Conservation (phyloP, 1,284 basidiomycete species). For the Boletus sp. region DNA sequence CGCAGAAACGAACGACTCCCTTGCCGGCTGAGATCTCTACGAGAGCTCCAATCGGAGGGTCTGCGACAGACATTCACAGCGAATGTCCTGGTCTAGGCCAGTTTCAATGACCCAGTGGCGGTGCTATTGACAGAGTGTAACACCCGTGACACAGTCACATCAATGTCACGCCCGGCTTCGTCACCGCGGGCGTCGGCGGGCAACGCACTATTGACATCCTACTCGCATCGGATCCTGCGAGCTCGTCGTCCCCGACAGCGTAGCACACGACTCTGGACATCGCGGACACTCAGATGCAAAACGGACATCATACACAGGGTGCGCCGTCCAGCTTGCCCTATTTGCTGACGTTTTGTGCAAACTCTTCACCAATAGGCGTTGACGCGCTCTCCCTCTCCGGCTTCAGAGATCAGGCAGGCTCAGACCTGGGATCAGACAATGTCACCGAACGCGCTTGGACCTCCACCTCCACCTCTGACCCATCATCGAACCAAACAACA, state of each 20-base stretch:
- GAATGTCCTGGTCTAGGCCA: conserved; percentile 3
- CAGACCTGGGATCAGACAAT: conserved; percentile 41
- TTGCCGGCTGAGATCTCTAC: conserved; percentile 77
- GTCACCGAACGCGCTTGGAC: conserved; percentile 43
- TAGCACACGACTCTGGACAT: not conserved
- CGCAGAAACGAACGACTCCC: conserved; percentile 85
- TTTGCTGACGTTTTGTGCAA: conserved; percentile 3
- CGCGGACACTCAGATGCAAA: conserved; percentile 24
- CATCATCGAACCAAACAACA: conserved; percentile 37
- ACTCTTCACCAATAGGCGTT: conserved; percentile 16
- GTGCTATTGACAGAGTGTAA: conserved; percentile 9
- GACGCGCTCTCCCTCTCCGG: conserved; percentile 18
- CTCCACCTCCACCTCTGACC: conserved; percentile 42
- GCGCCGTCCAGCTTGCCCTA: conserved; percentile 1
- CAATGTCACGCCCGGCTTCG: conserved; percentile 9
- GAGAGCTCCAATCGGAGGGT: conserved; percentile 54
- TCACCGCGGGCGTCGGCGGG: conserved; percentile 12
- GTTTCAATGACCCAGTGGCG: no score
- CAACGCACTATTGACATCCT: not conserved
- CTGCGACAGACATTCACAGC: conserved; percentile 24
- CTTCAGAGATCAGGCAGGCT: conserved; percentile 30
- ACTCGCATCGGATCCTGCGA: not conserved
- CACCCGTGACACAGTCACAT: conserved; percentile 5
- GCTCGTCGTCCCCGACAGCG: conserved; percentile 3
- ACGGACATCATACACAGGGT: conserved; percentile 29